phyloP scores from a whole-genome alignment of 768 basidiomycete genomes.

The Heimioporus sp. region DNA sequence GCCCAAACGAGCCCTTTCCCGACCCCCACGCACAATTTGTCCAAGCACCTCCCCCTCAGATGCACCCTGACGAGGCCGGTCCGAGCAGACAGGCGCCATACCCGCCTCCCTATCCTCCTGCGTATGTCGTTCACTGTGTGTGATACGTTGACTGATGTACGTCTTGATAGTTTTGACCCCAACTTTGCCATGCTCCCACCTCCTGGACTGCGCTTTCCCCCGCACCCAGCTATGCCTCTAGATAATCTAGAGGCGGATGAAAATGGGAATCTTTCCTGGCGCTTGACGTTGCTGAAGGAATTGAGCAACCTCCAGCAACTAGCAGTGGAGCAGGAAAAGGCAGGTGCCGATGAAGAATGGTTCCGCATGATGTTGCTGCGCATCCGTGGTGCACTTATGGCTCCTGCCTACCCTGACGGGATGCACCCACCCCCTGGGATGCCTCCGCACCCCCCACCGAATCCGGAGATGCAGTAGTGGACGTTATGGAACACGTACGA shows the following conservation, averaged over 20 bases:
- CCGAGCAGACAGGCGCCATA: constrained; percentile 58
- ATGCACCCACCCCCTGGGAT: constrained; percentile 38
- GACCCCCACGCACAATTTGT: constrained; percentile 59
- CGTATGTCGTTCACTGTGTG: constrained; percentile 27
- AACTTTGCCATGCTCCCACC: constrained; percentile 63
- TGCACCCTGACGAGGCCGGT: constrained; percentile 60
- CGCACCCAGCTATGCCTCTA: constrained; percentile 55
- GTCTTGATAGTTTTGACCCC: constrained; percentile 61
- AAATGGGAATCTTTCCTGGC: constrained; percentile 79
- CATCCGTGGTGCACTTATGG: constrained; percentile 72
- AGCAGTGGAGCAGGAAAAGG: constrained; percentile 81
- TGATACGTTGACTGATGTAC: constrained; percentile 1
- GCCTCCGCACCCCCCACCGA: constrained; percentile 35
- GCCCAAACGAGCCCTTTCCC: constrained; percentile 52
- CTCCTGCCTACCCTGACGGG: constrained; percentile 36
- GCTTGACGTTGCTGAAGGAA: constrained; percentile 77
- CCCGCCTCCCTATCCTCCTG: constrained; percentile 61
- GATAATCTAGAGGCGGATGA: constrained; percentile 77
- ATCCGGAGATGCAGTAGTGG: constrained; percentile 32
- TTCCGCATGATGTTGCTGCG: constrained; percentile 82
- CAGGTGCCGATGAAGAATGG: constrained; percentile 80
- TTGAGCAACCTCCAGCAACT: constrained; percentile 70
- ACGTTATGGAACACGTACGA: not conserved
- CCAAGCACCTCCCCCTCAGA: constrained; percentile 43
- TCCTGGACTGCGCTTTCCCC: constrained; percentile 61